Evolutionary conservation across 768 basidiomycete genomes (phyloP).

Genomic region (Boletus insuetus): DNA sequence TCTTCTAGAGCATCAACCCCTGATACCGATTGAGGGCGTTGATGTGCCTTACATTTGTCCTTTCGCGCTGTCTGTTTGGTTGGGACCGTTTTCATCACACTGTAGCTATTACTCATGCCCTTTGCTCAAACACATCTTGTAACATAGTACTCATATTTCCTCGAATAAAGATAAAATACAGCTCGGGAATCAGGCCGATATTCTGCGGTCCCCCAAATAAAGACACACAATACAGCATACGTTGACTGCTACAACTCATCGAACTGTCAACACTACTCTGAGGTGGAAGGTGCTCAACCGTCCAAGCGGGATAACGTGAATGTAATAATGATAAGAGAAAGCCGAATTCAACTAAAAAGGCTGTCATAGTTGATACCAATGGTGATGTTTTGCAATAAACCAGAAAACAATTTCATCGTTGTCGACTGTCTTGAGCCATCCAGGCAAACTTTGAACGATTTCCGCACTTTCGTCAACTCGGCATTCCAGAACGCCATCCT

Average conservation of each 20-base stretch:
- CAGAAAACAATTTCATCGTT: conserved; percentile 54
- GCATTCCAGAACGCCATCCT: conserved; percentile 47
- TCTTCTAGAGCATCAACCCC: conserved; percentile 38
- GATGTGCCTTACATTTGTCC: not conserved
- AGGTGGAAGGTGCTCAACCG: too few species aligned
- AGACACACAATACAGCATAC: too few species aligned
- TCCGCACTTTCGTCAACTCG: conserved; percentile 8
- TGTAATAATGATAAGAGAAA: conserved; percentile 19
- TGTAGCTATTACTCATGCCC: conserved; percentile 17
- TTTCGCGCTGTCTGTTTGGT: not conserved
- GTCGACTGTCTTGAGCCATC: conserved; percentile 39
- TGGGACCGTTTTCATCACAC: conserved; percentile 5
- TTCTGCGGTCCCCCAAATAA: too few species aligned
- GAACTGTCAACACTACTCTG: too few species aligned
- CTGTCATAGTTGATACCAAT: conserved; percentile 63
- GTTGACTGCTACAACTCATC: too few species aligned
- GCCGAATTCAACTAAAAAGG: not conserved
- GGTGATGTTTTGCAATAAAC: conserved; percentile 52
- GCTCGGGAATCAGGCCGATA: too few species aligned
- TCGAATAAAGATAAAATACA: not conserved
- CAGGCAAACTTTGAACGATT: conserved; percentile 15
- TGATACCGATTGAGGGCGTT: conserved; percentile 23
- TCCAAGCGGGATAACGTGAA: not conserved
- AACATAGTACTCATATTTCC: conserved; percentile 1
- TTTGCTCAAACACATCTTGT: conserved; percentile 2